Evolutionary conservation across 2,329 filamentous ascomycete species (phyloP).

Genomic region (Alternaria ventricosa): DNA sequence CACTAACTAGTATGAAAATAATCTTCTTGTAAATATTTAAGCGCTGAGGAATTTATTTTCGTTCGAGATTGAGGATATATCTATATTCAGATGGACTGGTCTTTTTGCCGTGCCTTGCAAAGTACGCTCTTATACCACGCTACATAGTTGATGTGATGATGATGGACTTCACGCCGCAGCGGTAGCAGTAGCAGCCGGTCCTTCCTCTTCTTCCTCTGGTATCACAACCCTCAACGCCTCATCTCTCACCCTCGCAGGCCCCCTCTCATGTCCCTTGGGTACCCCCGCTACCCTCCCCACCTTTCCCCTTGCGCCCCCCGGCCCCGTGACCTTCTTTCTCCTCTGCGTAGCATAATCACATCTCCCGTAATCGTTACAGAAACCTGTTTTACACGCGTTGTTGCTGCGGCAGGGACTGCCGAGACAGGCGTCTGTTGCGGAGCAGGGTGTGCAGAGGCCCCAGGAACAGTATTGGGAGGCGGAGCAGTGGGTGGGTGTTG

Average conservation of each 20-base stretch:
- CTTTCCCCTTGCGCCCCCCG: constrained; percentile 23
- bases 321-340: constrained; percentile 29
- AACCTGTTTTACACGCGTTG: constrained; percentile 42
- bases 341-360: constrained; percentile 36
- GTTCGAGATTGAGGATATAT: background rate
- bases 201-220: constrained; percentile 27
- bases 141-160: background rate
- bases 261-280: constrained; percentile 31
- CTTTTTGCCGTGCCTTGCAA: background rate
- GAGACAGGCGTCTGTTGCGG: constrained; percentile 24
- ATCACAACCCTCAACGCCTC: constrained; percentile 39
- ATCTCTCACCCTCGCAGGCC: constrained; percentile 39
- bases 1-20: background rate
- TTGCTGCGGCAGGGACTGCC: constrained; percentile 38
- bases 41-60: background rate
- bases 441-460: constrained; percentile 35
- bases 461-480: constrained; percentile 37
- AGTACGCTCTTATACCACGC: background rate
- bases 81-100: background rate
- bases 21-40: background rate
- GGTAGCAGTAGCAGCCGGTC: background rate
- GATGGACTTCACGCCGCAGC: background rate
- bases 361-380: constrained; percentile 36
- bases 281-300: constrained; percentile 26
- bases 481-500: constrained; percentile 31